Evolutionary conservation across 495 filamentous ascomycete species (phyloP), one percentile per base, ranked within the genome.

Genomic region (Aspergillus biplanus): DNA sequence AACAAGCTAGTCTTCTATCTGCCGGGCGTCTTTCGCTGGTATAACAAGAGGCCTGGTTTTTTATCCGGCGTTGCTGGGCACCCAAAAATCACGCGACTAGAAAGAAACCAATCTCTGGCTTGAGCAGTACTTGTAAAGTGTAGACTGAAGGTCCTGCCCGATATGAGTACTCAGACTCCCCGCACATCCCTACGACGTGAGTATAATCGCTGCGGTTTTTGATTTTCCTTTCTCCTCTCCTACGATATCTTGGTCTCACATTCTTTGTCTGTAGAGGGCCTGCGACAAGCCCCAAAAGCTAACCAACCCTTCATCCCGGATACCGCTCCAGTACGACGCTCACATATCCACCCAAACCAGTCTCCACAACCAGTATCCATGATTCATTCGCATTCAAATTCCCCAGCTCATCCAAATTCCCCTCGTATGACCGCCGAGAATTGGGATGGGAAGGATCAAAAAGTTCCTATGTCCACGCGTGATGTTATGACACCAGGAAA

Each of bases 271-370:
- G n/a, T 18, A 82, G 79, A 82, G 72, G 79, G 79, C 52, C 59
- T 82, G 64, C 79, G 79, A 63, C 77, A 80, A 66, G 78, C 78
- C 11, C 79, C 79, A 5, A 82, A 78, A 61, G 67, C 71, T 33
- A 78, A 82, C 56, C 78, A 82, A 60, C 78, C 78, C n/a, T 80
- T 82, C 56, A 75, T 79, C 54, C 79, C 79, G 3, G 77, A 79
- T 58, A 82, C 79, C 35, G 65, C 75, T 18, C 77, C 78, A 37
- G 71, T 70, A 31, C 69, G 79, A 49, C 78, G 78, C 11, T 77
- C 78, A 53, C 71, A 73, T 54, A 65, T 65, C n/a, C 67, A 78
- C 52, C 63, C 72, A 34, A 74, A 65, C 52, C 64, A 70, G 55
- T 78, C 78, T 7, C 76, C 76, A 16, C 77, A 76, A 55, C 73